Evolutionary conservation across 306 rosid genomes (phyloP).

Genomic region (Acacia confusa): DNA sequence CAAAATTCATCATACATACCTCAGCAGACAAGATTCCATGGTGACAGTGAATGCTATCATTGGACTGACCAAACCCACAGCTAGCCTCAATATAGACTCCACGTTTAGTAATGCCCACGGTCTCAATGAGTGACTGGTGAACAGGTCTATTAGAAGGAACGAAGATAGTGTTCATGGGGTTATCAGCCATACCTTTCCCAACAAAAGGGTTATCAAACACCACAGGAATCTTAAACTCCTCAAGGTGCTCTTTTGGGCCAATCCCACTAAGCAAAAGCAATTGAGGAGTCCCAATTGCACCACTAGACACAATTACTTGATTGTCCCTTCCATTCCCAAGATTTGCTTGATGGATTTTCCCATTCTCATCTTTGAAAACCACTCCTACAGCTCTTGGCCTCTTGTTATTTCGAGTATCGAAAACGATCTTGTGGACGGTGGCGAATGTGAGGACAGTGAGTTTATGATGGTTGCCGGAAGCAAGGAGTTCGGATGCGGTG

Average conservation of each 20-base stretch:
- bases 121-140: conserved; percentile 69
- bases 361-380: conserved; percentile 80
- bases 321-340: conserved; percentile 45
- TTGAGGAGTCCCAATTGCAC: conserved; percentile 92
- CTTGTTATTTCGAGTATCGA: conserved; percentile 62
- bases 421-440: conserved; percentile 78
- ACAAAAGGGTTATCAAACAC: conserved; percentile 65
- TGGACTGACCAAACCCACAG: conserved; percentile 85
- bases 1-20: conserved; percentile 51
- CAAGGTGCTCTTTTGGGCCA: conserved; percentile 73
- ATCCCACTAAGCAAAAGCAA: conserved; percentile 86
- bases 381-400: conserved; percentile 79
- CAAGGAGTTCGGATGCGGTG: conserved; percentile 81
- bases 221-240: conserved; percentile 62
- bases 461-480: conserved; percentile 63
- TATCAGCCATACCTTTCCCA: conserved; percentile 91
- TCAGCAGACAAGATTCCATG: conserved; percentile 95
- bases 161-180: conserved; percentile 87
- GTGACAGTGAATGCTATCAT: conserved; percentile 81
- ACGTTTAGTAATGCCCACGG: conserved; percentile 82
- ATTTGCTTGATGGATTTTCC: conserved; percentile 66
- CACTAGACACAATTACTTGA: conserved; percentile 77
- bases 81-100: conserved; percentile 92
- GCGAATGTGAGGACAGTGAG: conserved; percentile 75
- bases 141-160: conserved; percentile 63